Base-by-base conservation (phyloP, 2,329 filamentous ascomycete species). In the Aspergillus pseudoviridinutans region DNA sequence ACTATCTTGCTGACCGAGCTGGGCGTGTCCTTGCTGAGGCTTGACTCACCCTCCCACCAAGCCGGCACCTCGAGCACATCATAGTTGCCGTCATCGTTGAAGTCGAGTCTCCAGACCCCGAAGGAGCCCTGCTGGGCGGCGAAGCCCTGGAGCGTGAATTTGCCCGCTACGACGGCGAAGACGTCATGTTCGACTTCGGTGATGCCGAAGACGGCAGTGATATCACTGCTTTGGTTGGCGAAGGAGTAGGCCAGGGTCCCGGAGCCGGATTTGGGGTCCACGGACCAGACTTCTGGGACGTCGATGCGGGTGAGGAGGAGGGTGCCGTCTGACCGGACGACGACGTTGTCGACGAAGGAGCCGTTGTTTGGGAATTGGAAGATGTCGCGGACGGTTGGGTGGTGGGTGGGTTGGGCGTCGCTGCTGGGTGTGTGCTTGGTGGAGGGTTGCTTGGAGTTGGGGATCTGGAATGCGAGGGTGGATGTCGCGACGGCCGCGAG, bases 311-410 rank as follows among this genome's bases (percentile, higher is more conserved):
- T 66, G 7, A 67, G 38, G 1, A 67, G 54, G 1, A 67, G 44
- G 32, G 54, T 63, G 3, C 65, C 65, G n/a, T 66, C 55, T 1
- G 56, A 38, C 29, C 65, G 63, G 1, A 65, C 25, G 17, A 51
- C 60, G 6, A 67, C 12, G 28, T 67, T 67, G 50, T 59, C 54
- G 27, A 67, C 46, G 64, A 64, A 67, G 4, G 65, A 65, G 52
- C 63, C 65, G 49, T 66, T 67, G 42, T 65, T 56, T 4, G 61
- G 60, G 41, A 67, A 67, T 50, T 67, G 64, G 24, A 59, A 66
- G 17, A 67, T 12, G 35, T 22, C 28, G 2, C n/a, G 22, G n/a
- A 46, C 24, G 25, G 41, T 20, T 9, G 44, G 51, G 14, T 7
- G 2, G 32, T 7, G 2, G 32, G 28, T 29, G 10, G 28, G 4